Evolutionary conservation across 345 rosid species (phyloP).

Genomic region (Bruguiera sexangula): DNA sequence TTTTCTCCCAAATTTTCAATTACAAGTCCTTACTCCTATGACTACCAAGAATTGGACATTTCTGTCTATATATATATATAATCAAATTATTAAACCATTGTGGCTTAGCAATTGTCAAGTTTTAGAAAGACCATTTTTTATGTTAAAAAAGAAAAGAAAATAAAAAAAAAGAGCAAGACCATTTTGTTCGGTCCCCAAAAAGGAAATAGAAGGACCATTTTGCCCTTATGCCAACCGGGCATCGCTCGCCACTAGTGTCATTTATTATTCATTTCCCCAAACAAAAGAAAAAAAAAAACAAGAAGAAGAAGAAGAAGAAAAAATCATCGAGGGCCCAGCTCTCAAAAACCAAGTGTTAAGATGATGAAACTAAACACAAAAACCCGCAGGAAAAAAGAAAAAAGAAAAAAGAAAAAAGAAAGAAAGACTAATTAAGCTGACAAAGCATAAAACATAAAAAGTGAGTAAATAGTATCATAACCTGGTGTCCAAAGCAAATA

Average conservation of each 20-base stretch:
- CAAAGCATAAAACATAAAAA: neutral
- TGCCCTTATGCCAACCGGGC: neutral
- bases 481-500: conserved; percentile 83
- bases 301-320: too few relatives aligned
- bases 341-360: too few relatives aligned
- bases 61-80: too few relatives aligned
- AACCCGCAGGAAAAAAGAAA: neutral
- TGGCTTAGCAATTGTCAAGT: neutral
- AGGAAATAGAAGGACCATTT: neutral
- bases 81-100: neutral
- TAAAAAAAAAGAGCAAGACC: neutral
- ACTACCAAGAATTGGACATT: neutral
- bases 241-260: neutral
- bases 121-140: neutral
- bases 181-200: too few relatives aligned
- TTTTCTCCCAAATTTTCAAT: too few relatives aligned
- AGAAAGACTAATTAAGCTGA: neutral
- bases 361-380: neutral
- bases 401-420: neutral
- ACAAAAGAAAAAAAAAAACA: too few relatives aligned
- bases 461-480: conserved; percentile 5
- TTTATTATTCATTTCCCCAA: too few relatives aligned
- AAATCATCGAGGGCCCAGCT: neutral
- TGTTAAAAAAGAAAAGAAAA: too few relatives aligned
- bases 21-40: too few relatives aligned